Conservation (phyloP, 192 early-diverging fungal genomes). For the Gigaspora rosea region DNA sequence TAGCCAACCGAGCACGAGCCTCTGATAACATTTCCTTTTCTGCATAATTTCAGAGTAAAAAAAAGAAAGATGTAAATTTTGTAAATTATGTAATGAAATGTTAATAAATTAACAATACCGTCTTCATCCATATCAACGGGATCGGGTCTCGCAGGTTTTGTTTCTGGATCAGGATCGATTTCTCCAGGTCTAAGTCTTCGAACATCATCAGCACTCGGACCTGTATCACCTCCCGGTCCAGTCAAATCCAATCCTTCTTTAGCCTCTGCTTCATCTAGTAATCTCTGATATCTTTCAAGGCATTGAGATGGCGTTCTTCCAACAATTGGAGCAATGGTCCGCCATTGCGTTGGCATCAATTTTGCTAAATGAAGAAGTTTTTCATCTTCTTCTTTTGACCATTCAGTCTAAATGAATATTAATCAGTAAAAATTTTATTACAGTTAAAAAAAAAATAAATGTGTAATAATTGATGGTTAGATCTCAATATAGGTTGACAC, state of each 20-base stretch:
- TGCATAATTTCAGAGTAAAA: constrained; percentile 13
- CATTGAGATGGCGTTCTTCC: constrained; percentile 96
- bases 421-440: too few relatives aligned
- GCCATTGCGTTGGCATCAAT: constrained; percentile 99
- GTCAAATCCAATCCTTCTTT: constrained; percentile 72
- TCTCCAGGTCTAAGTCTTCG: constrained; percentile 88
- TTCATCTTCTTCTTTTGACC: constrained; percentile 99
- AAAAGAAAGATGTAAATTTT: constrained; percentile 16
- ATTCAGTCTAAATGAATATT: constrained; percentile 71
- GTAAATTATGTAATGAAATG: neutral
- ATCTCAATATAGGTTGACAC: neutral
- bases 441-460: too few relatives aligned
- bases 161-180: constrained; percentile 96
- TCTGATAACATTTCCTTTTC: constrained; percentile 99
- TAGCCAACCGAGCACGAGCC: constrained; percentile 96
- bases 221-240: constrained; percentile 69
- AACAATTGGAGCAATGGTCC: constrained; percentile 98
- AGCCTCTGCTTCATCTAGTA: constrained; percentile 95
- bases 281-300: constrained; percentile 91
- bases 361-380: constrained; percentile 96
- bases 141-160: constrained; percentile 95
- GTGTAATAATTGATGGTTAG: neutral
- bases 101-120: constrained; percentile 32
- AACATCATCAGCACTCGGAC: constrained; percentile 83
- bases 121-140: constrained; percentile 99